phyloP scores from a whole-genome alignment of 805 yeast genomes.

The Lipomyces sp. region DNA sequence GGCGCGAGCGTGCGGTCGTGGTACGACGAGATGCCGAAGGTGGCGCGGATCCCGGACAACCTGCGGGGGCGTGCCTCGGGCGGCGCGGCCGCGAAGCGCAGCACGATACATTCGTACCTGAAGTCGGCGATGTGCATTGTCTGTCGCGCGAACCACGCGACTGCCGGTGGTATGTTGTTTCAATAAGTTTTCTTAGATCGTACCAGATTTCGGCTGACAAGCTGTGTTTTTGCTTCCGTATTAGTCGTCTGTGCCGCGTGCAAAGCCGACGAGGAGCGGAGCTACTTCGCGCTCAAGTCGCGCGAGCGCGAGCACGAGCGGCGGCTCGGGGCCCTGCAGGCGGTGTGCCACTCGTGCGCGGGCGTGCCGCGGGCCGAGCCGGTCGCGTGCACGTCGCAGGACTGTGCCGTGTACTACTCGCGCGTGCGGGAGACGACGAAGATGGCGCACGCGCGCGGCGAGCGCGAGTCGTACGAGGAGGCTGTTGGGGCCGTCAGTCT shows the following conservation, averaged over 20 bases:
- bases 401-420: constrained; percentile 61
- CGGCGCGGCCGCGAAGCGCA: neutral
- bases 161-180: constrained; percentile 19
- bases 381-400: constrained; percentile 54
- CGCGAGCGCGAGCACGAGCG: constrained; percentile 24
- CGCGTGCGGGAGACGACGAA: constrained; percentile 43
- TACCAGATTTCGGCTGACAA: neutral
- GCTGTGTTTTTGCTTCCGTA: constrained; percentile 14
- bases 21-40: constrained; percentile 66
- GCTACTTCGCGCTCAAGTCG: constrained; percentile 20
- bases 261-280: constrained; percentile 11
- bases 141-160: constrained; percentile 6
- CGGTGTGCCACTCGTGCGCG: constrained; percentile 36
- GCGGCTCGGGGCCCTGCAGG: constrained; percentile 25
- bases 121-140: constrained; percentile 23
- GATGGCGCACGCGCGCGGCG: neutral
- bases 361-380: constrained; percentile 37
- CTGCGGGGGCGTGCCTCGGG: neutral
- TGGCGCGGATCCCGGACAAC: constrained; percentile 19
- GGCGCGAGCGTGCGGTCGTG: constrained; percentile 79
- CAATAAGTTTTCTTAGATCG: constrained; percentile 4
- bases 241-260: constrained; percentile 22
- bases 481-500: neutral
- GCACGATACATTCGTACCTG: constrained; percentile 21
- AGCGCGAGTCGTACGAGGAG: neutral